Base-by-base conservation (phyloP, 345 rosid species). In the Dipteronia dyeriana region DNA sequence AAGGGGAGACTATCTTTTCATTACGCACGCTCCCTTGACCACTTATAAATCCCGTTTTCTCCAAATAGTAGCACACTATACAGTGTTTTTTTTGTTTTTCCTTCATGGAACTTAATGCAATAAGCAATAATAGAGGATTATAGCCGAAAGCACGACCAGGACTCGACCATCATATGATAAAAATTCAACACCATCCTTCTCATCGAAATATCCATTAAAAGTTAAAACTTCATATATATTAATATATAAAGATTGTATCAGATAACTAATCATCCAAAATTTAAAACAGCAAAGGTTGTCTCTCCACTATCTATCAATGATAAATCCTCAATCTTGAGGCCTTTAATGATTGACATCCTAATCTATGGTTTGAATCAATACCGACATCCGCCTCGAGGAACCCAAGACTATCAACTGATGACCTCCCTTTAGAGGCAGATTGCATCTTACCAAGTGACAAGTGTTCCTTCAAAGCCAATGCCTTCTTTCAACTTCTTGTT, bases 311-410 rank as follows among this genome's bases (percentile, higher is more conserved):
- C 99, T 5, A 85, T 78, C 75, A 83, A 80, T 53, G 81, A 84
- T 76, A 89, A 97, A 80, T 92, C 94, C 86, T 96, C 99, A 76
- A 89, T 84, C 87, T 94, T 94, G 82, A 90, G 79, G 91, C 88
- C 85, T 92, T 94, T 68, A 91, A 75, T 7, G 93, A 88, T 51
- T 90, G 87, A 71, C 89, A 89, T 78, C 92, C 94, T 29, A 83
- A 78, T 34, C 65, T 83, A 41, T 79, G 86, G 68, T 86, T 70
- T 29, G 87, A 82, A 84, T 71, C 86, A 73, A 82, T 78, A 78
- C 78, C 85, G 23, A 56, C 68, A 71, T 83, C 94, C 66, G 66
- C 80, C 73, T 87, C 97, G 22, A 57, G 73, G 68, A 82, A 64
- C 72, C 88, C 88, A 77, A 26, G 77, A 81, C 80, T 77, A 54